Evolutionary conservation across 345 rosid species (phyloP).

Genomic region (Gossypium stocksii): DNA sequence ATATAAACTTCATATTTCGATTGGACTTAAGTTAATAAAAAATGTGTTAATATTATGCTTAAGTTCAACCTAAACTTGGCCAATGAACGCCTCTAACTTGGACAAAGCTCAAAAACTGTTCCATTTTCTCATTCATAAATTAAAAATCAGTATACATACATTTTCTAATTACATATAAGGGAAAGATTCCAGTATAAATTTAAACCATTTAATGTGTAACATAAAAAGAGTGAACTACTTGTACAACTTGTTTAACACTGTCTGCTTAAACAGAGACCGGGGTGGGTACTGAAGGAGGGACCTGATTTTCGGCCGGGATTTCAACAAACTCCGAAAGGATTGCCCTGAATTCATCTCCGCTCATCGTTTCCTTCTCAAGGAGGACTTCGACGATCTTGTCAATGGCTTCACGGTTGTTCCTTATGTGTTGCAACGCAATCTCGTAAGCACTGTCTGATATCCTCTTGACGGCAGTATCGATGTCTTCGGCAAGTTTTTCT

Average conservation of each 20-base stretch:
- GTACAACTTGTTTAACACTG: background rate
- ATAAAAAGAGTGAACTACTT: background rate
- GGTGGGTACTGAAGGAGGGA: conserved; percentile 46
- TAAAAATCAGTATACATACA: conserved; percentile 10
- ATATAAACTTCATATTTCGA: too few species aligned
- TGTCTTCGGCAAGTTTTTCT: conserved; percentile 92
- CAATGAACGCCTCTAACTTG: too few species aligned
- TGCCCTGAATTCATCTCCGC: conserved; percentile 88
- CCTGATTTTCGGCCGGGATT: conserved; percentile 76
- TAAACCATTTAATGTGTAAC: background rate
- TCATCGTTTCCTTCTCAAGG: conserved; percentile 85
- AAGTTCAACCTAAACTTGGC: too few species aligned
- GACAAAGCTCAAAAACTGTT: background rate
- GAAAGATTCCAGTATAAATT: background rate
- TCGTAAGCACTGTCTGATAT: conserved; percentile 78
- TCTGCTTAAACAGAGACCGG: conserved; percentile 45
- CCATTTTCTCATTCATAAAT: background rate
- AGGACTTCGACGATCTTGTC: conserved; percentile 94
- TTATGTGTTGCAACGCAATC: conserved; percentile 73
- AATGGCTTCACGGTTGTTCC: conserved; percentile 91
- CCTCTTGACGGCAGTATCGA: conserved; percentile 72
- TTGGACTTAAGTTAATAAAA: too few species aligned
- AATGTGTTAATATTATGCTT: too few species aligned
- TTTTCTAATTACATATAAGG: conserved; percentile 1
- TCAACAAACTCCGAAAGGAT: conserved; percentile 88